These are phyloP conservation scores for Tubosaeta brunneosetosa DNA, from an alignment of 768 basidiomycete genomes.

Conservation along the genomic window DNA sequence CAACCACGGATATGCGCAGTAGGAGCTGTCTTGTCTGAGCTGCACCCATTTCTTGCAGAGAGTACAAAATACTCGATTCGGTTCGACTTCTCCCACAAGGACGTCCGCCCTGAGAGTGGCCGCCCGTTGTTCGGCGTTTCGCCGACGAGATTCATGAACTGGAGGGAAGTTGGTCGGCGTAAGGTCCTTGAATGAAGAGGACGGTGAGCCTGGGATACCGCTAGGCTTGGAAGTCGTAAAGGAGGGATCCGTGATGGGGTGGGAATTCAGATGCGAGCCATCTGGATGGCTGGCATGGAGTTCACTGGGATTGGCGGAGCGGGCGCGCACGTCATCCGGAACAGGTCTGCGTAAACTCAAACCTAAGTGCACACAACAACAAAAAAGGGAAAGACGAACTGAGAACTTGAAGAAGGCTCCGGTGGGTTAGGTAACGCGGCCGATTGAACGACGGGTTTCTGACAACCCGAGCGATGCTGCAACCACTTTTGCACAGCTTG, in stretches of 20 bases:
- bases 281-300: constrained; percentile 18
- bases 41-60: constrained; percentile 83
- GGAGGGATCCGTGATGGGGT: constrained; percentile 7
- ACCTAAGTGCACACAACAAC: neutral
- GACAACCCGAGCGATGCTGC: constrained; percentile 55
- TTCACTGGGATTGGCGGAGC: constrained; percentile 26
- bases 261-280: constrained; percentile 16
- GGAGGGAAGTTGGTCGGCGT: constrained; percentile 54
- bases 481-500: constrained; percentile 63
- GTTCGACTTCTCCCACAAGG: constrained; percentile 65
- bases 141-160: constrained; percentile 59
- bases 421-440: constrained; percentile 7
- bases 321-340: constrained; percentile 26
- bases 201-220: constrained; percentile 26
- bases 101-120: constrained; percentile 63
- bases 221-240: constrained; percentile 10
- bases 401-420: constrained; percentile 23
- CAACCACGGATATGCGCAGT: constrained; percentile 79
- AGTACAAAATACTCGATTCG: constrained; percentile 68
- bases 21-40: constrained; percentile 70
- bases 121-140: constrained; percentile 77
- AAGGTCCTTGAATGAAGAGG: constrained; percentile 51
- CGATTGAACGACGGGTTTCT: constrained; percentile 27
- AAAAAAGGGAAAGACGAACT: constrained; percentile 14
- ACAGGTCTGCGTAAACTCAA: constrained; percentile 6